Percentiles rank a stretch among this genome's conserved stretches.
These are phyloP conservation scores for Drechslerella coelobrocha DNA, from an alignment of 2,329 filamentous ascomycete genomes.

Conservation along the genomic window DNA sequence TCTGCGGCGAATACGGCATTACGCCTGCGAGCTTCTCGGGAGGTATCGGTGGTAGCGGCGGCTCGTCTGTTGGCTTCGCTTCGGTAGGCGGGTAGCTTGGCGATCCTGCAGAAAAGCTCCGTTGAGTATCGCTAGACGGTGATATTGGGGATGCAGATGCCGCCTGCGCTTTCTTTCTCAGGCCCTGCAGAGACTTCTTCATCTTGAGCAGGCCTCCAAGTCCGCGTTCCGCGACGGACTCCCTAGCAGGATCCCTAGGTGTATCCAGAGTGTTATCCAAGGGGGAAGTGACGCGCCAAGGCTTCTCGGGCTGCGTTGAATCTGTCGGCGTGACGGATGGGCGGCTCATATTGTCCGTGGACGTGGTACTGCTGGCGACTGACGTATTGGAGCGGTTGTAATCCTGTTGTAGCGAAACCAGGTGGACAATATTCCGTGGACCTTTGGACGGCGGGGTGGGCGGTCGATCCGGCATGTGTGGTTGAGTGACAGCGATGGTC, in stretches of 20 bases:
- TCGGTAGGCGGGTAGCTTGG: conserved; percentile 17
- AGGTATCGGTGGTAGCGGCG: conserved; percentile 44
- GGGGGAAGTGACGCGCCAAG: conserved; percentile 26
- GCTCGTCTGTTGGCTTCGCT: conserved; percentile 23
- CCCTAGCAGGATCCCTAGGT: conserved; percentile 14
- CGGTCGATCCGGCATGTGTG: conserved; percentile 28
- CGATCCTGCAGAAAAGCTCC: conserved; percentile 39
- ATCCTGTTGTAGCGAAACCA: conserved; percentile 17
- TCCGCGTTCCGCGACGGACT: conserved; percentile 31
- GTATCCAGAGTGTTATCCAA: conserved; percentile 28
- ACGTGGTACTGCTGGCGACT: conserved; percentile 22
- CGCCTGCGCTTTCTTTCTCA: conserved; percentile 45
- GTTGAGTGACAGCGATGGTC: background rate
- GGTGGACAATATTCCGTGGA: conserved; percentile 14
- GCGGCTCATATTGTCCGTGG: conserved; percentile 19
- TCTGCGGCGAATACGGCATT: conserved; percentile 2
- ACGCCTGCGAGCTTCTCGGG: conserved; percentile 28
- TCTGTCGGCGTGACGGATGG: conserved; percentile 20
- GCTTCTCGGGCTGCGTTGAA: conserved; percentile 26
- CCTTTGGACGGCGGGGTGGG: conserved; percentile 44
- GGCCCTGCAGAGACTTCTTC: conserved; percentile 46
- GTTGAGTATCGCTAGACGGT: conserved; percentile 30
- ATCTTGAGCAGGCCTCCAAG: conserved; percentile 49
- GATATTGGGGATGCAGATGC: conserved; percentile 35
- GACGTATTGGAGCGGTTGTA: conserved; percentile 36